Conservation (phyloP, 371 early-diverging fungal genomes). For the Actinomortierella wolfii region DNA sequence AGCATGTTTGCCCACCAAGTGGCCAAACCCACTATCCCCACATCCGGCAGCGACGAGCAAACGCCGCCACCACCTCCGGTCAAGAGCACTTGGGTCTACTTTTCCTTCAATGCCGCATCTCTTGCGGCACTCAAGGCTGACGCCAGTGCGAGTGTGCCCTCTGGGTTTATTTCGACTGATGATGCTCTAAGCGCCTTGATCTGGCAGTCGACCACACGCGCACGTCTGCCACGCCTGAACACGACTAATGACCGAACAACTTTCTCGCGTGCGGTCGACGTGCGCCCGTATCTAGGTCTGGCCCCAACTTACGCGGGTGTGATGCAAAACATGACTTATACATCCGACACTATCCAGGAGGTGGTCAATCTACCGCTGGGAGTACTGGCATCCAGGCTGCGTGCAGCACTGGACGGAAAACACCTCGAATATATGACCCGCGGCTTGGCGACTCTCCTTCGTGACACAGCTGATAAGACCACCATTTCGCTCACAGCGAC, state of each 20-base stretch:
- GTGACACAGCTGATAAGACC: background rate
- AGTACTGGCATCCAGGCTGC: background rate
- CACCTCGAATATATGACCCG: background rate
- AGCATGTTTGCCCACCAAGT: background rate
- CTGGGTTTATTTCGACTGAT: slow-evolving; percentile 3
- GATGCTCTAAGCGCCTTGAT: slow-evolving; percentile 1
- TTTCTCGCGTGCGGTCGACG: slow-evolving; percentile 1
- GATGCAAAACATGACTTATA: background rate
- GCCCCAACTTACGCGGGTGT: background rate
- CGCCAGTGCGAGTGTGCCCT: background rate
- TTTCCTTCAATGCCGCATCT: background rate
- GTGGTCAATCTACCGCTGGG: slow-evolving; percentile 1
- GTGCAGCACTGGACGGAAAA: background rate
- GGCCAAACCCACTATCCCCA: no score
- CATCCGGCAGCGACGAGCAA: no score
- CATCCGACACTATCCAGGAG: background rate
- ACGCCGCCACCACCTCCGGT: background rate
- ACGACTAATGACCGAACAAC: background rate
- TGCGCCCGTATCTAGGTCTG: background rate
- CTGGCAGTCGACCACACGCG: slow-evolving; percentile 4
- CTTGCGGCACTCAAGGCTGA: slow-evolving; percentile 3
- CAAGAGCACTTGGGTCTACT: background rate
- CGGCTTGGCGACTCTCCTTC: background rate
- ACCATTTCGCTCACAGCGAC: background rate
- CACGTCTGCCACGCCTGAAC: background rate